Conservation (phyloP, 768 basidiomycete species). For the Dioszegia aurantiaca region DNA sequence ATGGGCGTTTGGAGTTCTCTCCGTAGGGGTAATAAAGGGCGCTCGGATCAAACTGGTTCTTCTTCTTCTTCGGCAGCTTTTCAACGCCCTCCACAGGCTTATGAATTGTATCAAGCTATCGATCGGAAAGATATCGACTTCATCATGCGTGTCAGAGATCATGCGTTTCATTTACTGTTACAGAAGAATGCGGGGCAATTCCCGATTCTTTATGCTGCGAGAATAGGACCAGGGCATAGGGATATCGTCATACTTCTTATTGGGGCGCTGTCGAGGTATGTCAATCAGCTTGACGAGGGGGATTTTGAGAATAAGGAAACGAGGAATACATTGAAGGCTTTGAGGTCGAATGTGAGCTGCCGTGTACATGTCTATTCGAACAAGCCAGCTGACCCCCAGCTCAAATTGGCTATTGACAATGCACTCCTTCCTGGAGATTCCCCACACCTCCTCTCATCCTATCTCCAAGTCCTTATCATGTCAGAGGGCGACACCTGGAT, state of each 20-base stretch:
- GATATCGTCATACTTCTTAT: slow-evolving; percentile 83
- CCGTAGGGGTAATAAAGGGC: slow-evolving; percentile 1
- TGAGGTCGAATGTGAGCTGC: slow-evolving; percentile 60
- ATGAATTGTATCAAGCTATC: slow-evolving; percentile 75
- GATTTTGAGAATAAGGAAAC: slow-evolving; percentile 69
- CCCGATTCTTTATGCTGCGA: slow-evolving; percentile 83
- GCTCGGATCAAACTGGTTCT: background rate
- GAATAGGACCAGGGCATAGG: slow-evolving; percentile 51
- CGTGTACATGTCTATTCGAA: background rate
- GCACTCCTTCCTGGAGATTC: slow-evolving; percentile 57
- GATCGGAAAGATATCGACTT: slow-evolving; percentile 75
- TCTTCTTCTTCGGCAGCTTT: slow-evolving; percentile 26
- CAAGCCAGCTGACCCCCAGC: slow-evolving; percentile 56
- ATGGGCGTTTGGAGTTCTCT: slow-evolving; percentile 1
- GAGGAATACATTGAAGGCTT: slow-evolving; percentile 68
- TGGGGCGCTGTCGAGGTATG: slow-evolving; percentile 78
- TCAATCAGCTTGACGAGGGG: slow-evolving; percentile 80
- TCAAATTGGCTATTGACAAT: slow-evolving; percentile 88
- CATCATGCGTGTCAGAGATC: slow-evolving; percentile 49
- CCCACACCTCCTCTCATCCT: slow-evolving; percentile 81
- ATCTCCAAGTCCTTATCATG: slow-evolving; percentile 93
- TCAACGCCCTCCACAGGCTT: slow-evolving; percentile 56
- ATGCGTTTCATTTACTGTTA: slow-evolving; percentile 62
- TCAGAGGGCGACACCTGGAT: slow-evolving; percentile 93
- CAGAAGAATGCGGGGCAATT: slow-evolving; percentile 80